A percentile compares a stretch with the other conserved stretches of the same genome.
Conservation (phyloP, 2,329 filamentous ascomycete genomes). For the Fusarium goolgardi region DNA sequence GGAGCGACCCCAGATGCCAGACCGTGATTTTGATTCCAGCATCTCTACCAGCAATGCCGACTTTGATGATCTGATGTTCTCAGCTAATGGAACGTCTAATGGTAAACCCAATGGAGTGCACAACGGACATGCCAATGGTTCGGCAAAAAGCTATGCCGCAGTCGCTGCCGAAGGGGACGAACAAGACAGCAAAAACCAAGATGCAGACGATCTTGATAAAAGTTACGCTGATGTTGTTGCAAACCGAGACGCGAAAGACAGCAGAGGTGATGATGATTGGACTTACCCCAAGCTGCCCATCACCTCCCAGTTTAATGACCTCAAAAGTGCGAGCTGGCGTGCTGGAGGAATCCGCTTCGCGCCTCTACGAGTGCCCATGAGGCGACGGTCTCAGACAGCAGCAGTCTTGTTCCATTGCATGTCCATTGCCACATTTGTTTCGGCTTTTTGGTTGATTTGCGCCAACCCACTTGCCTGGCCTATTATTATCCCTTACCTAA, state of each 20-base stretch:
- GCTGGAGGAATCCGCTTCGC: slow-evolving; percentile 80
- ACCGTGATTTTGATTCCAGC: slow-evolving; percentile 29
- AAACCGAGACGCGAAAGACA: slow-evolving; percentile 22
- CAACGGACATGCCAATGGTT: slow-evolving; percentile 2
- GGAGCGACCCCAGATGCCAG: slow-evolving; percentile 23
- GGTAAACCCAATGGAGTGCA: slow-evolving; percentile 4
- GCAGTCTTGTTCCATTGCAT: slow-evolving; percentile 80
- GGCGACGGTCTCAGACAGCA: slow-evolving; percentile 79
- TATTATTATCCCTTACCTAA: slow-evolving; percentile 76
- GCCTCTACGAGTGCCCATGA: slow-evolving; percentile 78
- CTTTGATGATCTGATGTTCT: slow-evolving; percentile 25
- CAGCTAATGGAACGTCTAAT: slow-evolving; percentile 33
- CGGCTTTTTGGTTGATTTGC: slow-evolving; percentile 89
- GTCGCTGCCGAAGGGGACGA: slow-evolving; percentile 25
- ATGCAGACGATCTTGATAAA: slow-evolving; percentile 17
- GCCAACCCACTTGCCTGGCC: slow-evolving; percentile 95
- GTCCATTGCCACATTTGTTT: slow-evolving; percentile 75
- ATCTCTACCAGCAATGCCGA: slow-evolving; percentile 39
- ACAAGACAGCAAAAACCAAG: slow-evolving; percentile 6
- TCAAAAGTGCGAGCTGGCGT: slow-evolving; percentile 51
- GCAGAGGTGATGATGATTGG: slow-evolving; percentile 24
- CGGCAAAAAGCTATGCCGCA: slow-evolving; percentile 21
- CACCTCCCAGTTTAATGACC: slow-evolving; percentile 25
- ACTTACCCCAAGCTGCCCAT: slow-evolving; percentile 48
- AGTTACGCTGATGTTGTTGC: slow-evolving; percentile 42